Percentiles rank a stretch among this genome's conserved stretches.
phyloP scores from a whole-genome alignment of 345 rosid species.

The Lepidium africanum region DNA sequence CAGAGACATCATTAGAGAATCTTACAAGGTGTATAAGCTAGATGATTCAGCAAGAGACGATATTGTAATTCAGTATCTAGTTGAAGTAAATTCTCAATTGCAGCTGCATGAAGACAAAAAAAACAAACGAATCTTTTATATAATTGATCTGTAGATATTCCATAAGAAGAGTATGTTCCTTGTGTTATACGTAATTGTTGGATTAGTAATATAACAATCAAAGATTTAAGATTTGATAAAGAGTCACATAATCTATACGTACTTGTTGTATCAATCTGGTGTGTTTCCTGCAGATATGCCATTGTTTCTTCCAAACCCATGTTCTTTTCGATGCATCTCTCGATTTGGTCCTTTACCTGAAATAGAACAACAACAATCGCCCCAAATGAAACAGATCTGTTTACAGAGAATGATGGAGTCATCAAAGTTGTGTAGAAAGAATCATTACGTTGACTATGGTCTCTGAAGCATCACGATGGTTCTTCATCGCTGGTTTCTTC shows the following conservation, averaged over 20 bases:
- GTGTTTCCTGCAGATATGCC: neutral
- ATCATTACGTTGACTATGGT: too few species aligned
- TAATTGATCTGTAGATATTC: too few species aligned
- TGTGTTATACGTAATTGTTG: slow-evolving; percentile 1
- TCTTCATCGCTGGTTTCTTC: too few species aligned
- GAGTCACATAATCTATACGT: neutral
- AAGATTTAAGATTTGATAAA: neutral
- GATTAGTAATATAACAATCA: neutral
- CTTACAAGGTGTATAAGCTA: neutral
- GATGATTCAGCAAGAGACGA: neutral
- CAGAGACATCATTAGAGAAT: neutral
- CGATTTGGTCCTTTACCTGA: neutral
- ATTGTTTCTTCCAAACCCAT: neutral
- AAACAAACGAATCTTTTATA: too few species aligned
- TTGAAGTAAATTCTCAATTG: neutral
- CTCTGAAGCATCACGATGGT: too few species aligned
- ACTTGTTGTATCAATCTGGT: neutral
- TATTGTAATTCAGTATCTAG: neutral
- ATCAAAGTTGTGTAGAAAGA: too few species aligned
- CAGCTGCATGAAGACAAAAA: neutral
- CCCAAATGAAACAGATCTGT: neutral
- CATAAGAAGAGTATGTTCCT: neutral
- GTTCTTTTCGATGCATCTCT: neutral
- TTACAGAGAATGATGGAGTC: neutral
- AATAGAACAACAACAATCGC: neutral